phyloP scores from a whole-genome alignment of 2,329 filamentous ascomycete species.

The Colletotrichum navitas region DNA sequence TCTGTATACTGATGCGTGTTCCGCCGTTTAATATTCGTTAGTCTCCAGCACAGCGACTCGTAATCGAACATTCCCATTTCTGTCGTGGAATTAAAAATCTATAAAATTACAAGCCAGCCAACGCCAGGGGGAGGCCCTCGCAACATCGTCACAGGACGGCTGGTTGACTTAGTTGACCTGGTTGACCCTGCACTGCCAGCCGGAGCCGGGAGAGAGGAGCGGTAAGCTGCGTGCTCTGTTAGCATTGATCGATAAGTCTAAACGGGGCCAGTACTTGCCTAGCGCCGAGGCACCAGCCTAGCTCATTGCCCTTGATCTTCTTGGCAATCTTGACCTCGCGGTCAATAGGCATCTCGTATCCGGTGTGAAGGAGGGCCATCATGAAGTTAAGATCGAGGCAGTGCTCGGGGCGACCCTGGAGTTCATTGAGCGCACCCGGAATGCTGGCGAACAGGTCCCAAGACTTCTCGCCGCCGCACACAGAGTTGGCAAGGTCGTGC shows the following conservation, averaged over 20 bases:
- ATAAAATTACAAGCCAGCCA: conserved; percentile 40
- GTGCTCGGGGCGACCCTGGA: conserved; percentile 86
- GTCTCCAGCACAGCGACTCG: conserved; percentile 26
- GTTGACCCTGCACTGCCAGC: conserved; percentile 90
- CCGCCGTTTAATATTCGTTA: conserved; percentile 29
- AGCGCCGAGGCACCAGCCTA: conserved; percentile 97
- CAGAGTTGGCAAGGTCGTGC: conserved; percentile 84
- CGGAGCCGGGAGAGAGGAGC: conserved; percentile 82
- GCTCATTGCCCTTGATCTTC: conserved; percentile 97
- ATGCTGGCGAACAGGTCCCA: conserved; percentile 88
- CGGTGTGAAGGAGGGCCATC: conserved; percentile 90
- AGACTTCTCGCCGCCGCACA: conserved; percentile 81
- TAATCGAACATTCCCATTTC: conserved; percentile 41
- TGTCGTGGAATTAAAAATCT: conserved; percentile 44
- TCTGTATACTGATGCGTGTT: conserved; percentile 34
- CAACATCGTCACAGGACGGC: not conserved
- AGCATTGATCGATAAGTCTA: conserved; percentile 47
- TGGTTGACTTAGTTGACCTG: conserved; percentile 70
- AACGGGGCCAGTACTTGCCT: conserved; percentile 71
- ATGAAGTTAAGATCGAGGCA: conserved; percentile 98
- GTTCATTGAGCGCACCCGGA: conserved; percentile 82
- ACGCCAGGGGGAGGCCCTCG: conserved; percentile 25
- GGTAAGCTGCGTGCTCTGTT: conserved; percentile 75
- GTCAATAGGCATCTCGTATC: conserved; percentile 97
- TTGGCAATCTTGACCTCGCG: conserved; percentile 98